Evolutionary conservation across 169 alveolate genomes (phyloP), one percentile per base, ranked within the genome.

Genomic region (Plasmodium ovale): DNA sequence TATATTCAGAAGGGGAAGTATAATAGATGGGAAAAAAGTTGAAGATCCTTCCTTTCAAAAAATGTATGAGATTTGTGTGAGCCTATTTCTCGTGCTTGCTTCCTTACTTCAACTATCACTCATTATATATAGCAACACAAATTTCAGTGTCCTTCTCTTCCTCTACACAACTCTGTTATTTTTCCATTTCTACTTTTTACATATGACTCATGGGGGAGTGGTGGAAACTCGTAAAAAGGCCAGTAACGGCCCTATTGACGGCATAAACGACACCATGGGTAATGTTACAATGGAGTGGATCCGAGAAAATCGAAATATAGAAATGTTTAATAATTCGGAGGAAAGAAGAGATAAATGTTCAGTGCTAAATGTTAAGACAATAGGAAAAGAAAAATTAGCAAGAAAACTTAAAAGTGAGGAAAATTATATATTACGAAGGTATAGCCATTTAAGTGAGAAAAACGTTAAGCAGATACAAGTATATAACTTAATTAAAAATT

Each of bases 51-150:
- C 54, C 14, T n/a, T 60, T 23, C 65, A 62, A 35, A 77, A 77
- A 53, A 42, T 77, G 6, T 53, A 62, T 37, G 88, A 77, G 44
- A 53, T 77, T 25, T 27, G 37, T 77, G 25, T 77, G 5, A 77
- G 49, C 16, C 39, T 77, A 14, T 77, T 77, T 54, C 31, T 77
- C 3, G 62, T 62, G 6, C 27, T 77, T 31, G 23, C 44, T 37
- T 60, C 88, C 0, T 37, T 68, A 47, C 64, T 77, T 12, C 88
- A 60, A n/a, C 47, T 62, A 31, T 77, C 88, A 21, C 42, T 77
- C 54, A 77, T 77, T 35, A 68, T 53, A 33, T 77, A 77, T 62
- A 77, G 88, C 29, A 77, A 77, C 37, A 77, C 88, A 62, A 77
- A 77, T 53, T 62, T 77, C 35, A 64, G 88, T 77, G 74, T 77